Percentiles rank a stretch among this genome's conserved stretches.
Conservation (phyloP, 2,329 filamentous ascomycete genomes). For the Monosporascus ibericus region DNA sequence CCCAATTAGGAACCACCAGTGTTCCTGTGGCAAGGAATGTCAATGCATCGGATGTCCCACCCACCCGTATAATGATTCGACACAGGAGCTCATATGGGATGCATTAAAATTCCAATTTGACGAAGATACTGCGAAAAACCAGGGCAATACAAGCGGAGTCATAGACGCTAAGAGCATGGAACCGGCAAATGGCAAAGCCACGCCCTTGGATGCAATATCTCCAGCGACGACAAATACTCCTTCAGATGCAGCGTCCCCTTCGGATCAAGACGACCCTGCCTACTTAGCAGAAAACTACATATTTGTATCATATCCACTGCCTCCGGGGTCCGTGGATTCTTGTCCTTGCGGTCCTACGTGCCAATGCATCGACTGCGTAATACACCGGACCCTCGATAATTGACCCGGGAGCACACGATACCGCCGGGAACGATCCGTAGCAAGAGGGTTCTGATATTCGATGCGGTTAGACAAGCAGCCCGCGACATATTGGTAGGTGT, state of each 20-base stretch:
- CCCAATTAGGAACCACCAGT: background rate
- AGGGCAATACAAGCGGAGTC: background rate
- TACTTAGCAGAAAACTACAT: background rate
- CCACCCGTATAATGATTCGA: constrained; percentile 1
- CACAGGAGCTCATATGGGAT: background rate
- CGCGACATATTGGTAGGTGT: background rate
- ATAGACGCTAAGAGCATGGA: background rate
- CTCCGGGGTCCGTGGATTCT: background rate
- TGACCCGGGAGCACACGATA: background rate
- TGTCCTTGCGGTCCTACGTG: background rate
- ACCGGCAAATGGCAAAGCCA: background rate
- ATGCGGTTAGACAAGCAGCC: too few relatives aligned
- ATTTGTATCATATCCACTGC: background rate
- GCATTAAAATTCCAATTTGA: background rate
- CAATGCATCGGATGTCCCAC: constrained; percentile 1
- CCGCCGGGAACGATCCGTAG: too few relatives aligned
- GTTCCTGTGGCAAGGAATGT: constrained; percentile 1
- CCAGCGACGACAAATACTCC: background rate
- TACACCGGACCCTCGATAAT: background rate
- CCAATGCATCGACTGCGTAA: background rate
- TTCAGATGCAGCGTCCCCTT: background rate
- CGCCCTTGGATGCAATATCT: background rate
- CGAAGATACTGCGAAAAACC: background rate
- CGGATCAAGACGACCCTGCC: background rate
- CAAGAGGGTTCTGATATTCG: too few relatives aligned